Conservation (phyloP, 768 basidiomycete species). For the Hydnomerulius pinastri region DNA sequence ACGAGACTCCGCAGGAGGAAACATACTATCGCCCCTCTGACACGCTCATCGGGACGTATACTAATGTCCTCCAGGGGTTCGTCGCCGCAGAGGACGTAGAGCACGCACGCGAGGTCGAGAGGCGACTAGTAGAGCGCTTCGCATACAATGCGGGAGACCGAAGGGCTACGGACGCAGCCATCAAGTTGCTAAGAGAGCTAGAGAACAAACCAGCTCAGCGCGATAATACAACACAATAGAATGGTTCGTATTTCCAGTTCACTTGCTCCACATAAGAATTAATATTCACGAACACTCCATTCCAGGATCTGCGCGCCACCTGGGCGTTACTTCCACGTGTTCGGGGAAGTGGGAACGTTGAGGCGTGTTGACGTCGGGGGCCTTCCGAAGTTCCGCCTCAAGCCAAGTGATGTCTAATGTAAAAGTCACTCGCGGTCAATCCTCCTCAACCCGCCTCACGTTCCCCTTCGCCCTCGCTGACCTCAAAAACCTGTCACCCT, state of each 20-base stretch:
- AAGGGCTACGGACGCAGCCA: slow-evolving; percentile 21
- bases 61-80: slow-evolving; percentile 41
- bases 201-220: slow-evolving; percentile 5
- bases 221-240: not conserved
- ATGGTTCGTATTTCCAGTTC: not conserved
- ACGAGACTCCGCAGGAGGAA: not conserved
- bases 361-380: too few relatives aligned
- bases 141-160: slow-evolving; percentile 27
- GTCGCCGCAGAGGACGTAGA: slow-evolving; percentile 27
- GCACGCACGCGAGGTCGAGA: slow-evolving; percentile 35
- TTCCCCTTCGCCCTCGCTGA: too few relatives aligned
- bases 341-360: too few relatives aligned
- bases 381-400: too few relatives aligned
- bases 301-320: too few relatives aligned
- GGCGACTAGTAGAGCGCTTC: slow-evolving; percentile 21
- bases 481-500: too few relatives aligned
- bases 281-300: too few relatives aligned
- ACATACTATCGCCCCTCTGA: not conserved
- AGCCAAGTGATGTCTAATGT: too few relatives aligned
- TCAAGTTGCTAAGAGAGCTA: slow-evolving; percentile 20
- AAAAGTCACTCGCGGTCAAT: too few relatives aligned
- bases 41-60: slow-evolving; percentile 36
- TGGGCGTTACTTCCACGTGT: too few relatives aligned
- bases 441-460: too few relatives aligned
- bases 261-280: too few relatives aligned